phyloP scores from a whole-genome alignment of 805 yeast genomes.

The Yamadazyma insecticola region DNA sequence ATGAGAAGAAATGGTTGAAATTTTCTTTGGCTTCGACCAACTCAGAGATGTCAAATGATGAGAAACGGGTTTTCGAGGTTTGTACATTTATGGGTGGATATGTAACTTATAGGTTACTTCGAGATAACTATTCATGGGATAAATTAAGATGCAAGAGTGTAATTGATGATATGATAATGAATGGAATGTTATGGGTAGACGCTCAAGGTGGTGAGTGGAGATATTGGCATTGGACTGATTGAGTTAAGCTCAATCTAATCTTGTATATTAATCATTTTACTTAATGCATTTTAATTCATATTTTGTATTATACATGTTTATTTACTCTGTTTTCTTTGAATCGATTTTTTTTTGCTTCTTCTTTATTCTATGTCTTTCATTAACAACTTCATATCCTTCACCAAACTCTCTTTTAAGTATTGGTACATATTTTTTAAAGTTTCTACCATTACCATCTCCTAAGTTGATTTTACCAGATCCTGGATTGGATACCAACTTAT shows the following conservation, averaged over 20 bases:
- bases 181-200: constrained; percentile 87
- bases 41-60: constrained; percentile 47
- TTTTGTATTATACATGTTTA: too few relatives aligned
- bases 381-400: constrained; percentile 66
- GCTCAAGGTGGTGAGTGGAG: constrained; percentile 28
- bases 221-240: too few relatives aligned
- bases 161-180: constrained; percentile 72
- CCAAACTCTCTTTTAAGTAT: constrained; percentile 51
- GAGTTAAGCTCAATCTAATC: too few relatives aligned
- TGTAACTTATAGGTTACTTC: constrained; percentile 57
- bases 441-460: constrained; percentile 78
- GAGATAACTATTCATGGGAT: constrained; percentile 79
- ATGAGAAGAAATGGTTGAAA: constrained; percentile 49
- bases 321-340: too few relatives aligned
- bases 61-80: constrained; percentile 64
- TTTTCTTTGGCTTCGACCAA: constrained; percentile 25
- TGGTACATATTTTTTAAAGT: constrained; percentile 54
- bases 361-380: constrained; percentile 54
- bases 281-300: too few relatives aligned
- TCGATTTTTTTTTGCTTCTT: constrained; percentile 3
- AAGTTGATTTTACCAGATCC: constrained; percentile 41
- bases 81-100: constrained; percentile 73
- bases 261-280: too few relatives aligned
- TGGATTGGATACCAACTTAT: constrained; percentile 7
- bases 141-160: constrained; percentile 54